These are phyloP conservation scores for Leccinum variicolor DNA, from an alignment of 768 basidiomycete species.

Conservation along the genomic window DNA sequence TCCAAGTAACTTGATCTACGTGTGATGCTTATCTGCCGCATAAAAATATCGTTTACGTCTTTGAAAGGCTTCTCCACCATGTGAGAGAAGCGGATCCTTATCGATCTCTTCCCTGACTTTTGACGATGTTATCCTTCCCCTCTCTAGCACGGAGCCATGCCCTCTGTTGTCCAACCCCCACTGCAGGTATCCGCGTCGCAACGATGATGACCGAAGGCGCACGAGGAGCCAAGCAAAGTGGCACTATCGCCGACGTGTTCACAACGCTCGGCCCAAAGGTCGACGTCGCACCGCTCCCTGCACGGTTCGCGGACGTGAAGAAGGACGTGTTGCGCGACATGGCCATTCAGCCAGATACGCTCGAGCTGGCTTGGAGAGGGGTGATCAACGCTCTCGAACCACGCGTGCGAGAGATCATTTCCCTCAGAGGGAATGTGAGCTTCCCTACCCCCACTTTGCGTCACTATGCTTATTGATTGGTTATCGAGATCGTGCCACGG, in stretches of 20 bases:
- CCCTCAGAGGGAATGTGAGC: conserved; percentile 45
- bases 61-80: background rate
- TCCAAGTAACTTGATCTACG: too few species aligned
- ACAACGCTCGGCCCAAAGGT: conserved; percentile 40
- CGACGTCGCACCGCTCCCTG: conserved; percentile 41
- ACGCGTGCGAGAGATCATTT: conserved; percentile 46
- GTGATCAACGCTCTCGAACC: conserved; percentile 48
- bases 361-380: conserved; percentile 52
- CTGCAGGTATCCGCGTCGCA: background rate
- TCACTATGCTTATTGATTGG: background rate
- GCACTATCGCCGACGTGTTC: conserved; percentile 47
- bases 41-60: too few species aligned
- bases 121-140: background rate
- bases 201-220: conserved; percentile 12
- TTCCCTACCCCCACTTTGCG: background rate
- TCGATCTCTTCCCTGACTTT: background rate
- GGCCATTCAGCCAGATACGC: conserved; percentile 8
- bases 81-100: background rate
- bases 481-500: conserved; percentile 47
- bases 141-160: background rate
- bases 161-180: background rate
- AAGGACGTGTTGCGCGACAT: conserved; percentile 45
- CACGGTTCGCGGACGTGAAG: conserved; percentile 61
- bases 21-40: too few species aligned
- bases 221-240: conserved; percentile 24